phyloP scores from a whole-genome alignment of 768 basidiomycete species.

The Dioszegia hungarica region DNA sequence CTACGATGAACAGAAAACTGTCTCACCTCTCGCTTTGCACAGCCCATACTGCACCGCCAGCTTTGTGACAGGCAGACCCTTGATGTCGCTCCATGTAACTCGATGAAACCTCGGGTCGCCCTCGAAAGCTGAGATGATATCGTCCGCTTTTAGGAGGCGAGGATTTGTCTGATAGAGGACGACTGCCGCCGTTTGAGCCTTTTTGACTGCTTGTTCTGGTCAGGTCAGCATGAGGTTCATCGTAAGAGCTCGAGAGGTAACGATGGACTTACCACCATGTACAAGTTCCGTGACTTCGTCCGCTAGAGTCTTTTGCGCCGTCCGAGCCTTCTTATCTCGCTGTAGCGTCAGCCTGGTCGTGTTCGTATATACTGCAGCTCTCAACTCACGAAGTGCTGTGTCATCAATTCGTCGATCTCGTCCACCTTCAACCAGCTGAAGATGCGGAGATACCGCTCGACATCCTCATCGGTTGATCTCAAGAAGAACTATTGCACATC shows the following conservation, averaged over 20 bases:
- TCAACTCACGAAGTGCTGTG: slow-evolving; percentile 60
- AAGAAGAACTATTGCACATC: slow-evolving; percentile 70
- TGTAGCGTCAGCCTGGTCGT: slow-evolving; percentile 15
- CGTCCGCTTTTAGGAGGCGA: slow-evolving; percentile 55
- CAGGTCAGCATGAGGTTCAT: background rate
- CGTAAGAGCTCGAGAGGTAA: background rate
- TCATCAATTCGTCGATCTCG: slow-evolving; percentile 59
- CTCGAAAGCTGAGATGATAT: slow-evolving; percentile 61
- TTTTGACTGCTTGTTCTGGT: slow-evolving; percentile 49
- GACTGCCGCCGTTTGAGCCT: slow-evolving; percentile 53
- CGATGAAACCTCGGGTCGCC: slow-evolving; percentile 63
- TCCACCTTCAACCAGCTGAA: slow-evolving; percentile 70
- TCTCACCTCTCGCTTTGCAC: slow-evolving; percentile 62
- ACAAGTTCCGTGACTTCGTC: slow-evolving; percentile 60
- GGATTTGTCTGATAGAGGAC: slow-evolving; percentile 53
- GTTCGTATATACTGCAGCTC: too few species aligned
- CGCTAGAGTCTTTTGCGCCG: slow-evolving; percentile 57
- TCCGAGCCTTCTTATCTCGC: slow-evolving; percentile 51
- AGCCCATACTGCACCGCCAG: slow-evolving; percentile 61
- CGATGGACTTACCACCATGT: slow-evolving; percentile 55
- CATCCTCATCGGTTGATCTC: slow-evolving; percentile 71
- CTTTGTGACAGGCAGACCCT: slow-evolving; percentile 58
- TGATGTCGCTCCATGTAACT: slow-evolving; percentile 55
- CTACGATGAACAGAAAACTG: background rate
- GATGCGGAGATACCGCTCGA: slow-evolving; percentile 70